A percentile compares a stretch with the other conserved stretches of the same genome.
These are phyloP conservation scores for Linnemannia hyalina DNA, from an alignment of 192 early-diverging fungal genomes.

Conservation along the genomic window DNA sequence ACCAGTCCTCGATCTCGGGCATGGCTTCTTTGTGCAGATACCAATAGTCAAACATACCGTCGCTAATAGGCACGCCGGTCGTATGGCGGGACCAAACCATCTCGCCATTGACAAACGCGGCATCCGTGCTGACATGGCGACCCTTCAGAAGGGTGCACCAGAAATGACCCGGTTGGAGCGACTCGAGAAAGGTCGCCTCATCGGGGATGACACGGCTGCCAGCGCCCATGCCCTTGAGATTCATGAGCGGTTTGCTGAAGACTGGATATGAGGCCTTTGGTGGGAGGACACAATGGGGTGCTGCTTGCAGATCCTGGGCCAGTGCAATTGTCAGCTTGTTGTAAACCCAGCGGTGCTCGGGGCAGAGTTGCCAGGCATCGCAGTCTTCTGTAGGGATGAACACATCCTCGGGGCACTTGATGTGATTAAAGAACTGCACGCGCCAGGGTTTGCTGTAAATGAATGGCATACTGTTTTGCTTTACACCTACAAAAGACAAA, in stretches of 20 bases:
- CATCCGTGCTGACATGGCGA: constrained; percentile 11
- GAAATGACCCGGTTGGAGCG: constrained; percentile 9
- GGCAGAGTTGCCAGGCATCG: background rate
- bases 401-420: constrained; percentile 4
- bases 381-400: constrained; percentile 5
- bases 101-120: background rate
- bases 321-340: constrained; percentile 6
- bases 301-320: background rate
- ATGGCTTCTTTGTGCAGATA: constrained; percentile 1
- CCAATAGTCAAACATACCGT: constrained; percentile 8
- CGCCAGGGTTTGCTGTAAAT: background rate
- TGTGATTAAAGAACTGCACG: background rate
- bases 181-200: constrained; percentile 7
- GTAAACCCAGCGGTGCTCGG: constrained; percentile 17
- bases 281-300: constrained; percentile 7
- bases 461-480: background rate
- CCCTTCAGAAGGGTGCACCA: constrained; percentile 6
- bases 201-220: constrained; percentile 9
- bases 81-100: constrained; percentile 9
- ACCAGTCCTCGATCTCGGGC: constrained; percentile 15
- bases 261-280: background rate
- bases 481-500: background rate
- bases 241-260: constrained; percentile 18
- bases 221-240: constrained; percentile 6
- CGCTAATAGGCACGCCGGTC: background rate